phyloP scores from a whole-genome alignment of 2,329 filamentous ascomycete genomes.

The Aspergillus awamori region DNA sequence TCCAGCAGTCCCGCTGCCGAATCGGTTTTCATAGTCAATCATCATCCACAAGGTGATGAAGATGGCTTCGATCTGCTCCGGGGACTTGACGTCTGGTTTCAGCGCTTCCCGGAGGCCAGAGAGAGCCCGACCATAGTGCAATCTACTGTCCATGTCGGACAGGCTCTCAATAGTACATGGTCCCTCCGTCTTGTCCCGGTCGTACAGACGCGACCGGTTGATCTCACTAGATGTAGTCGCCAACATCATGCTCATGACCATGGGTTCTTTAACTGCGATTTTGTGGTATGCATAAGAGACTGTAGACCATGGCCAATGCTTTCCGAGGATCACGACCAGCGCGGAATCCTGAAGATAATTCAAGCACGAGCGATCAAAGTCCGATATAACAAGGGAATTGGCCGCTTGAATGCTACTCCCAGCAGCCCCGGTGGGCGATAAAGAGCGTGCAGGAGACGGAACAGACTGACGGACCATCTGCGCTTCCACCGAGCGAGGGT shows the following conservation, averaged over 20 bases:
- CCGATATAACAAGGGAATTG: slow-evolving; percentile 27
- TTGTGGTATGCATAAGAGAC: slow-evolving; percentile 31
- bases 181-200: slow-evolving; percentile 13
- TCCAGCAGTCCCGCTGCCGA: slow-evolving; percentile 27
- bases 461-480: background rate
- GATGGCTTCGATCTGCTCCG: slow-evolving; percentile 29
- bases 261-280: slow-evolving; percentile 29
- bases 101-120: slow-evolving; percentile 28
- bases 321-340: slow-evolving; percentile 30
- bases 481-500: background rate
- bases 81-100: slow-evolving; percentile 27
- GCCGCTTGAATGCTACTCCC: slow-evolving; percentile 22
- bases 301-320: slow-evolving; percentile 33
- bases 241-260: slow-evolving; percentile 36
- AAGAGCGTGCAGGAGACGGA: background rate
- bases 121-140: slow-evolving; percentile 31
- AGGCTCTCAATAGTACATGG: slow-evolving; percentile 11
- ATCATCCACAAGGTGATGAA: slow-evolving; percentile 34
- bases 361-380: slow-evolving; percentile 28
- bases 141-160: slow-evolving; percentile 23
- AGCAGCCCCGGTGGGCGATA: slow-evolving; percentile 16
- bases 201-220: slow-evolving; percentile 24
- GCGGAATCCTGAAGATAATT: slow-evolving; percentile 29
- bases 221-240: slow-evolving; percentile 29
- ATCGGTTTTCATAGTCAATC: slow-evolving; percentile 34